Evolutionary conservation across 2,329 filamentous ascomycete species (phyloP).

Genomic region (Colletotrichum trifolii): DNA sequence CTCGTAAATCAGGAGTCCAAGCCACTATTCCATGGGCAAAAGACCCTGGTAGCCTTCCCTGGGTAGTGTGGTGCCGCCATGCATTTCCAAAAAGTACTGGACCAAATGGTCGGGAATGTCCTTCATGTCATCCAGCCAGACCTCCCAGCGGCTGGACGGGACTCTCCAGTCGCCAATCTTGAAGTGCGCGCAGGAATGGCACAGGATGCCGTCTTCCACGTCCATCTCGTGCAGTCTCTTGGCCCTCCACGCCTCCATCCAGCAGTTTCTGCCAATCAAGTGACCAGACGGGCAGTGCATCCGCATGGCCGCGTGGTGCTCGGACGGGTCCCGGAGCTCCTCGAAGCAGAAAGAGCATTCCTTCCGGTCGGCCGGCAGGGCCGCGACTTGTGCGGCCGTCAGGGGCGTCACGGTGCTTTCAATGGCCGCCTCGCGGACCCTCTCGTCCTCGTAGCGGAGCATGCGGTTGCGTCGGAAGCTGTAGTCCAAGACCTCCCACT

Average conservation of each 20-base stretch:
- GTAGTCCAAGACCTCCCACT: neutral
- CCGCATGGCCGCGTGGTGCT: conserved; percentile 12
- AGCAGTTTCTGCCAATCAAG: conserved; percentile 21
- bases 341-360: conserved; percentile 12
- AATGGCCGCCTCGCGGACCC: neutral
- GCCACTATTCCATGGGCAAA: too few relatives aligned
- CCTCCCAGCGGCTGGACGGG: neutral
- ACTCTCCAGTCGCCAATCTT: neutral
- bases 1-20: too few relatives aligned
- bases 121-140: neutral
- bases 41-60: too few relatives aligned
- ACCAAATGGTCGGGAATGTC: neutral
- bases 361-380: neutral
- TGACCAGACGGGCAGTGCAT: conserved; percentile 13
- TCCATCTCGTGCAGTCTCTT: neutral
- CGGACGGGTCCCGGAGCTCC: neutral
- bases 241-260: neutral
- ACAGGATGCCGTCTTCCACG: neutral
- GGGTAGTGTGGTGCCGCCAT: too few relatives aligned
- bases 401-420: neutral
- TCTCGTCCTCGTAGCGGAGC: neutral
- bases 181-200: conserved; percentile 5
- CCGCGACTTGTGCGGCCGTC: neutral
- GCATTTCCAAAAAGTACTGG: neutral
- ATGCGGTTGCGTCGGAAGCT: conserved; percentile 1